phyloP scores from a whole-genome alignment of 176 grass and related monocot genomes.

The Triticum dicoccoides region DNA sequence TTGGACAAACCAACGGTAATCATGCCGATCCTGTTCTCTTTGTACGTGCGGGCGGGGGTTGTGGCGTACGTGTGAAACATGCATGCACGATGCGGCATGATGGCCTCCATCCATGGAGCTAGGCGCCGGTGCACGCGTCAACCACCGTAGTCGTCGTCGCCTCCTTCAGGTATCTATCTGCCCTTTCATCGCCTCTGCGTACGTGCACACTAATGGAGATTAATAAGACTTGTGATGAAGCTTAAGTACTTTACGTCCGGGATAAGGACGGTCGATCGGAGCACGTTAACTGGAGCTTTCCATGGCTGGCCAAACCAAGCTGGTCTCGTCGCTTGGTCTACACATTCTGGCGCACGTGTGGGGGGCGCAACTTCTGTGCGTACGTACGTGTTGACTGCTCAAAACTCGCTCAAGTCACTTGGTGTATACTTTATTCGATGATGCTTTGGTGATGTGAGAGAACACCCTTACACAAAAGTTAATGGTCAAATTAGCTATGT shows the following conservation, averaged over 20 bases:
- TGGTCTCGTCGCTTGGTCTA: not conserved
- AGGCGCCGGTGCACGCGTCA: not conserved
- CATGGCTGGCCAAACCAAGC: no score
- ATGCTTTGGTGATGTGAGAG: no score
- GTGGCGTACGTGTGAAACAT: not conserved
- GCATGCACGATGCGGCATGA: not conserved
- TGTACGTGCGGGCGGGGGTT: not conserved
- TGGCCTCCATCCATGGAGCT: not conserved
- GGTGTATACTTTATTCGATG: not conserved
- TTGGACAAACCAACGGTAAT: not conserved
- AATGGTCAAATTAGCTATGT: no score
- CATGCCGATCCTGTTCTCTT: not conserved
- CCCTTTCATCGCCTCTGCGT: not conserved
- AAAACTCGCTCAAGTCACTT: not conserved
- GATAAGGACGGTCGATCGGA: no score
- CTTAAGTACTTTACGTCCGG: conserved; percentile 25
- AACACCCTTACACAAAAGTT: no score
- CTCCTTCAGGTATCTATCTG: not conserved
- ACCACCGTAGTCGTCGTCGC: not conserved
- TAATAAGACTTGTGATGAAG: not conserved
- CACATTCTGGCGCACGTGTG: not conserved
- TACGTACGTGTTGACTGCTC: not conserved
- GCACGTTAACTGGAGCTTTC: no score
- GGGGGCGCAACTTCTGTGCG: not conserved
- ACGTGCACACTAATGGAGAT: not conserved